These are phyloP conservation scores for Pseudoturritis turrita DNA, from an alignment of 345 rosid genomes.

Conservation along the genomic window DNA sequence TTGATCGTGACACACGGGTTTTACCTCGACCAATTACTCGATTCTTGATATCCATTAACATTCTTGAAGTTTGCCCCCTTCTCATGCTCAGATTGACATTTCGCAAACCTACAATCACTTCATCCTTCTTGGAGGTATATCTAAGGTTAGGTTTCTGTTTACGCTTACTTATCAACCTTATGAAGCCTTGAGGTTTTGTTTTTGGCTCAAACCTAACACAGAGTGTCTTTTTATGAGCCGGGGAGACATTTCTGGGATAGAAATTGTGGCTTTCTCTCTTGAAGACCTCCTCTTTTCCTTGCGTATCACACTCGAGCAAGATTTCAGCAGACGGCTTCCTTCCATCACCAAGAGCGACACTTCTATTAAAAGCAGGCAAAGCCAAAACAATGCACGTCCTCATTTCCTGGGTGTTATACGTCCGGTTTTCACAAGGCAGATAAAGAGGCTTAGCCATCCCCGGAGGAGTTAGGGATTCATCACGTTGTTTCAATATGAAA, in stretches of 20 bases:
- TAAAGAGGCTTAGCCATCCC: background rate
- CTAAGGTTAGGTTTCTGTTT: constrained; percentile 11
- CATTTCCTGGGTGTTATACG: background rate
- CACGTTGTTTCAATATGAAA: constrained; percentile 26
- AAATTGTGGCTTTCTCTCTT: background rate
- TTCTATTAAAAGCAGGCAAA: constrained; percentile 14
- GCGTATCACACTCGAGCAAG: constrained; percentile 1
- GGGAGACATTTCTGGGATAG: background rate
- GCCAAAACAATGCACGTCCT: constrained; percentile 13
- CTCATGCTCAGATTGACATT: constrained; percentile 3
- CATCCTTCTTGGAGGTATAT: background rate
- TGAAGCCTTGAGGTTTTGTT: constrained; percentile 15
- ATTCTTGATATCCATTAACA: constrained; percentile 12
- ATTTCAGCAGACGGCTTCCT: background rate
- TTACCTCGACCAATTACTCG: constrained; percentile 19
- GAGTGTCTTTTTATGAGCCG: background rate
- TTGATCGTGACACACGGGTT: constrained; percentile 36
- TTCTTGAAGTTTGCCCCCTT: constrained; percentile 10
- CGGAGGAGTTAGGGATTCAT: background rate
- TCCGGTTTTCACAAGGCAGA: background rate
- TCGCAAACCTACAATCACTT: constrained; percentile 15
- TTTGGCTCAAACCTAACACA: background rate
- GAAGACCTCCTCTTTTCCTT: background rate
- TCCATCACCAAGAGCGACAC: constrained; percentile 1
- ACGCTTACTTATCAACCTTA: constrained; percentile 25